A percentile compares a stretch with the other conserved stretches of the same genome.
These are phyloP conservation scores for Naganishia sp. DNA, from an alignment of 1,284 basidiomycete genomes.

Conservation along the genomic window DNA sequence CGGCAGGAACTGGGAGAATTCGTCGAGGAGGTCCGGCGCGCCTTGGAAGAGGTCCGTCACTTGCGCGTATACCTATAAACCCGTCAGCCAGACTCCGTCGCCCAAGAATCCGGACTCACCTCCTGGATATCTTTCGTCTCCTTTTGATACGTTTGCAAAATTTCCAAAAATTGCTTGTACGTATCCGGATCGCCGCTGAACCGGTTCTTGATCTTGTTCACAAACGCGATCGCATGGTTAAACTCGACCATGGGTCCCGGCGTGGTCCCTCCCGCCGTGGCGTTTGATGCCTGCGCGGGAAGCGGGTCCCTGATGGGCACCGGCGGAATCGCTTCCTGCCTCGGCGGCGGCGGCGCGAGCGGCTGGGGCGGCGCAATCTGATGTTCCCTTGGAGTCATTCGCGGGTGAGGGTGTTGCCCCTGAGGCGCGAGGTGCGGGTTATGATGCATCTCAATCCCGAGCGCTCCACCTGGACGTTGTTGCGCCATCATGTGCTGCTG, in stretches of 20 bases:
- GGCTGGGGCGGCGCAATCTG: background rate
- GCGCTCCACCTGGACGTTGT: background rate
- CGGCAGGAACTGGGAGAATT: constrained; percentile 96
- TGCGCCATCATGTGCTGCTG: background rate
- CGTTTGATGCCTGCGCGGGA: constrained; percentile 18
- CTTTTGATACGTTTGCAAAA: constrained; percentile 95
- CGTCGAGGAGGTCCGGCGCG: constrained; percentile 85
- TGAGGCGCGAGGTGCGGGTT: constrained; percentile 11
- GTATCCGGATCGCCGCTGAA: constrained; percentile 90
- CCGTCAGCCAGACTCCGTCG: constrained; percentile 30
- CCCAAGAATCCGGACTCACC: constrained; percentile 58
- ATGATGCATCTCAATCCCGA: constrained; percentile 22
- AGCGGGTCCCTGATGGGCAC: background rate
- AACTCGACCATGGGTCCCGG: constrained; percentile 66
- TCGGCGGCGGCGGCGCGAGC: background rate
- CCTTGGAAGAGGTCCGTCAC: constrained; percentile 90
- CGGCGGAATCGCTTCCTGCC: background rate
- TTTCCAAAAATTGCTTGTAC: constrained; percentile 98
- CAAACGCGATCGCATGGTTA: constrained; percentile 95
- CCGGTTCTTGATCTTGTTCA: constrained; percentile 97
- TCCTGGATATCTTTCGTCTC: constrained; percentile 86
- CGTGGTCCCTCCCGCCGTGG: constrained; percentile 8
- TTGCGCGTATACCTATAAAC: constrained; percentile 80
- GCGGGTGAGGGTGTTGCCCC: background rate
- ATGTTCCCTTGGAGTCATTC: background rate